A percentile compares a stretch with the other conserved stretches of the same genome.
These are phyloP conservation scores for Biscogniauxia mediterranea DNA, from an alignment of 2,329 filamentous ascomycete genomes.

Conservation along the genomic window DNA sequence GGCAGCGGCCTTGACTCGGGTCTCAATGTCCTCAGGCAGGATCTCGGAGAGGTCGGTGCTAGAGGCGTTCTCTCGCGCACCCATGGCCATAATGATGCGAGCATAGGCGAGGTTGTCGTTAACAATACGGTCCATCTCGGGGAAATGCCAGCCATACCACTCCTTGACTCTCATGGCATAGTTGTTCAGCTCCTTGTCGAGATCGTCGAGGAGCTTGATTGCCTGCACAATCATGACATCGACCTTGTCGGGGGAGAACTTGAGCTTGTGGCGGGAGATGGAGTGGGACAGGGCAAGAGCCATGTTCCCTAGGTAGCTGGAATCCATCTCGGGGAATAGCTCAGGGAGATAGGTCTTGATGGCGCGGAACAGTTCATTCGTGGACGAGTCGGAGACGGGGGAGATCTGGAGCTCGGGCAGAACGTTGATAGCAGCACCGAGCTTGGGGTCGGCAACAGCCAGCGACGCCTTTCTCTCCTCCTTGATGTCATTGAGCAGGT, in stretches of 20 bases:
- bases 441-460: conserved; percentile 89
- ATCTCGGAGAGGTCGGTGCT: conserved; percentile 81
- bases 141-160: conserved; percentile 99
- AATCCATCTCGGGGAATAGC: conserved; percentile 82
- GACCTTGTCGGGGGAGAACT: conserved; percentile 98
- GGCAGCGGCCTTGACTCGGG: conserved; percentile 85
- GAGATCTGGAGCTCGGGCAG: conserved; percentile 84
- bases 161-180: conserved; percentile 99
- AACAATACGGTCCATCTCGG: conserved; percentile 93
- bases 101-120: conserved; percentile 97
- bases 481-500: conserved; percentile 84
- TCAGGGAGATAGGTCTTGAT: conserved; percentile 89
- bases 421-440: conserved; percentile 89
- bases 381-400: conserved; percentile 75
- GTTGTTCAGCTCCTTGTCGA: conserved; percentile 98
- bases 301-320: conserved; percentile 90
- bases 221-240: conserved; percentile 99
- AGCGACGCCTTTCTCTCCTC: conserved; percentile 96
- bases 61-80: conserved; percentile 79
- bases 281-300: conserved; percentile 95
- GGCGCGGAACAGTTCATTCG: conserved; percentile 87
- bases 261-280: conserved; percentile 94
- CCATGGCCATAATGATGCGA: conserved; percentile 82
- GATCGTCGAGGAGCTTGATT: conserved; percentile 87
- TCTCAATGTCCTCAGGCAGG: conserved; percentile 92